Evolutionary conservation across 768 basidiomycete species (phyloP), one percentile per base, ranked within the genome.

Genomic region (Pholiota molesta): DNA sequence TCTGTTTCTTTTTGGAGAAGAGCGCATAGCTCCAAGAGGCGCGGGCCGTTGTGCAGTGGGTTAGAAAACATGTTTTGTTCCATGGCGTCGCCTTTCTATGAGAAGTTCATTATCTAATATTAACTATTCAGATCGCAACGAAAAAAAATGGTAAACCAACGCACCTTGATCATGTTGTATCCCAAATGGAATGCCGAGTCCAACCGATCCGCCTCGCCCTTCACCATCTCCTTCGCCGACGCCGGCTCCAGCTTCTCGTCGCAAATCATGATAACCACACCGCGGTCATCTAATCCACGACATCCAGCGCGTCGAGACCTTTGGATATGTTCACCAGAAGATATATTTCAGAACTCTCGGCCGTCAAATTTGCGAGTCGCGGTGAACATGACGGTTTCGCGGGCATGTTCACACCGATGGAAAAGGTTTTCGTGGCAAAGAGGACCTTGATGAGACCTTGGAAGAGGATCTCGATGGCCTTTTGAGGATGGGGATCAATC

Each of bases 221-320:
- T 99, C 69, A 99, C 91, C 97, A 99, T 99, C 57, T 82, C 84
- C 79, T 97, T 99, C 39, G 97, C 96, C 0, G 91, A 87, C 1
- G 84, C 73, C 0, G 97, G 96, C 69, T 99, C 97, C 49, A 99
- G 82, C 76, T 97, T 98, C 78, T 99, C 95, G 74, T 99, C 97
- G 73, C 92, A 92, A 97, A 99, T 99, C 94, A 99, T 92, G 68
- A 99, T 98, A 55, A 99, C 31, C 54, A 99, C 94, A 57, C 97
- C 97, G n/a, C 97, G 88, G 63, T 99, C 97, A 73, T 99, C 97
- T 61, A 99, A 78, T 45, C 97, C 97, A 77, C 97, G 88, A 69
- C 97, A 90, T 65, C 97, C 97, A 2, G 97, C 97, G 60, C 97
- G 92, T 59, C 97, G 97, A 0, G 95, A 96, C 97, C 99, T 99